phyloP scores from a whole-genome alignment of 2,329 filamentous ascomycete genomes.

The Saccharata proteae region DNA sequence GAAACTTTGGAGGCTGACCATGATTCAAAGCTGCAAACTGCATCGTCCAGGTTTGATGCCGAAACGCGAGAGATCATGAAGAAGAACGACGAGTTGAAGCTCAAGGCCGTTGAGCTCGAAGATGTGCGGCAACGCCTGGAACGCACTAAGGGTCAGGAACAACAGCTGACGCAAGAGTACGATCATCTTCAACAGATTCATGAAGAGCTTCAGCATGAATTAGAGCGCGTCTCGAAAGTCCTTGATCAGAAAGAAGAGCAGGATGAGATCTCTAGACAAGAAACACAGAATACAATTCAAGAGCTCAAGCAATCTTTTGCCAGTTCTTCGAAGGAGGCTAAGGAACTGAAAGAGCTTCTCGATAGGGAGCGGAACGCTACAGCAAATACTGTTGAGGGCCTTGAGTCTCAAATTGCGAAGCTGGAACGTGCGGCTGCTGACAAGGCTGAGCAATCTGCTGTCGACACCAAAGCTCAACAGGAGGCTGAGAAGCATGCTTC shows the following conservation, averaged over 20 bases:
- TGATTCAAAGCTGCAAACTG: slow-evolving; percentile 2
- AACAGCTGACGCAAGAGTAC: slow-evolving; percentile 7
- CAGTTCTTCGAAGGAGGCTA: slow-evolving; percentile 1
- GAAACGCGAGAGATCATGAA: slow-evolving; percentile 7
- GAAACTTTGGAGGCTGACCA: slow-evolving; percentile 4
- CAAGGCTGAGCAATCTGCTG: slow-evolving; percentile 1
- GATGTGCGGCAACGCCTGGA: slow-evolving; percentile 7
- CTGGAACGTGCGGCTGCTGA: slow-evolving; percentile 2
- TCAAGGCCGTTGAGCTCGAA: slow-evolving; percentile 9
- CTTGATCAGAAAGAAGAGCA: slow-evolving; percentile 5
- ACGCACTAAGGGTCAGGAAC: slow-evolving; percentile 4
- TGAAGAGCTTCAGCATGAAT: slow-evolving; percentile 6
- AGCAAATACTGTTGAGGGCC: slow-evolving; percentile 2
- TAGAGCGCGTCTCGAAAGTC: slow-evolving; percentile 5
- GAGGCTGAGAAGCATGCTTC: slow-evolving; percentile 5
- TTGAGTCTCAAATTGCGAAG: slow-evolving; percentile 4
- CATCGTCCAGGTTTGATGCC: slow-evolving; percentile 1
- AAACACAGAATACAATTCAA: slow-evolving; percentile 3
- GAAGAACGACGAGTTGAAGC: slow-evolving; percentile 6
- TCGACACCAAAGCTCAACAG: slow-evolving; percentile 1
- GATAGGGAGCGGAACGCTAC: slow-evolving; percentile 3
- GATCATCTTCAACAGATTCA: slow-evolving; percentile 5
- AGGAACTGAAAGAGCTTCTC: slow-evolving; percentile 4
- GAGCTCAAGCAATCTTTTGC: too few relatives aligned
- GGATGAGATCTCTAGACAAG: slow-evolving; percentile 8